A percentile compares a stretch with the other conserved stretches of the same genome.
Conservation (phyloP, 2,329 filamentous ascomycete genomes). For the Trichocomaceae sp. region DNA sequence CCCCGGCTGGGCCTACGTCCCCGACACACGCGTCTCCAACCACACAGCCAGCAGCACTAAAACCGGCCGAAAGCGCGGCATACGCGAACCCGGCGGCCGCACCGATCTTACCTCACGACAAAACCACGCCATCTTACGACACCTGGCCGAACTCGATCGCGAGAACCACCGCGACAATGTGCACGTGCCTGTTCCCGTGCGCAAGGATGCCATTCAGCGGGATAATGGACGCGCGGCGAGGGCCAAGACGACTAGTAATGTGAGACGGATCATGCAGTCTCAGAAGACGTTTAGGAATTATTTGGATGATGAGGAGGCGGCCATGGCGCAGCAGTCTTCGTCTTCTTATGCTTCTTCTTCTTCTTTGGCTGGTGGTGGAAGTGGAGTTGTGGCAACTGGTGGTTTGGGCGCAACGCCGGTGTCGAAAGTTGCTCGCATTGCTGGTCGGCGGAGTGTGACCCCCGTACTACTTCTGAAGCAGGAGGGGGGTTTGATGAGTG, state of each 20-base stretch:
- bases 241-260: conserved; percentile 41
- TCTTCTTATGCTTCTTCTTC: too few species aligned
- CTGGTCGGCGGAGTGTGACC: conserved; percentile 7
- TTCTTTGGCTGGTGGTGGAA: background rate
- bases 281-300: conserved; percentile 47
- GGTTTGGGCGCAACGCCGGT: background rate
- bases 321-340: conserved; percentile 13
- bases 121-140: conserved; percentile 71
- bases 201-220: conserved; percentile 36
- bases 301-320: conserved; percentile 46
- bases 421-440: conserved; percentile 6
- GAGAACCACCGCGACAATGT: conserved; percentile 66
- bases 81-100: conserved; percentile 49
- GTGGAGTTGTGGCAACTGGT: background rate
- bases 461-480: background rate
- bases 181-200: conserved; percentile 61
- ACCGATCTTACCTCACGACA: conserved; percentile 73
- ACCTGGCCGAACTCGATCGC: conserved; percentile 73
- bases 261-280: conserved; percentile 42
- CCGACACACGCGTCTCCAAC: conserved; percentile 60
- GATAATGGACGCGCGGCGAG: conserved; percentile 24
- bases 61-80: conserved; percentile 60
- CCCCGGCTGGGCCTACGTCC: conserved; percentile 89
- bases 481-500: conserved; percentile 2
- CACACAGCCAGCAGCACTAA: conserved; percentile 43